Evolutionary conservation across 495 filamentous ascomycete genomes (phyloP), one percentile per base, ranked within the genome.

Genomic region (Extremus antarcticus): DNA sequence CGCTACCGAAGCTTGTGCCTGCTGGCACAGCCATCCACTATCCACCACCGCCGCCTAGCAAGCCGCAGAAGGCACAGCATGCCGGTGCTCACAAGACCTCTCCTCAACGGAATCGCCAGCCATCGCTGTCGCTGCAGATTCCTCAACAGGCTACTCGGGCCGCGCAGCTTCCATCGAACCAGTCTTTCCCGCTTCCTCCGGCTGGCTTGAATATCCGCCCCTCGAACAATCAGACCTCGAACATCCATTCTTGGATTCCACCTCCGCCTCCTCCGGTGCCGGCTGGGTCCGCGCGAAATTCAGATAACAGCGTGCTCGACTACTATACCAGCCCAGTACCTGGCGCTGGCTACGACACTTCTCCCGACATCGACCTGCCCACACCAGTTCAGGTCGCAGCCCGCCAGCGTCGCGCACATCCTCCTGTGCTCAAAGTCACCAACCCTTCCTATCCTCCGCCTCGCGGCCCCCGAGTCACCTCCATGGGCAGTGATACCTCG

Each of bases 401-500:
- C 0, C 59, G 57, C 22, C 17, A 55, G 13, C 59, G 57, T 22
- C 17, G 25, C 2, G 43, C 51, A 13, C 54, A 43, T n/a, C 19
- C 55, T 1, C 19, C 45, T 1, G 41, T 47, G 1, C 51, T 62
- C 39, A 55, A 46, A 0, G 49, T 62, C 24, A 55, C 55, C 4
- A 55, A 51, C 16, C 51, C 59, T 20, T 39, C 50, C 1, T 58
- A 54, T 35, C 59, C 50, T 10, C 59, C 54, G 0, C 7, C 29
- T 13, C 49, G 55, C 43, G 50, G 50, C n/a, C 25, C 53, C 0
- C 25, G 54, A 11, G 58, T 62, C 3, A 51, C 57, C 22, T 68
- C 66, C 3, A 29, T 49, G n/a, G 61, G 56, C 24, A 70, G 67
- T 0, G 62, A 66, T 22, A 72, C 69, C 0, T 68, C 66, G 20